Evolutionary conservation across 2,329 filamentous ascomycete genomes (phyloP).

Genomic region (Cladosporium cucumerinum): DNA sequence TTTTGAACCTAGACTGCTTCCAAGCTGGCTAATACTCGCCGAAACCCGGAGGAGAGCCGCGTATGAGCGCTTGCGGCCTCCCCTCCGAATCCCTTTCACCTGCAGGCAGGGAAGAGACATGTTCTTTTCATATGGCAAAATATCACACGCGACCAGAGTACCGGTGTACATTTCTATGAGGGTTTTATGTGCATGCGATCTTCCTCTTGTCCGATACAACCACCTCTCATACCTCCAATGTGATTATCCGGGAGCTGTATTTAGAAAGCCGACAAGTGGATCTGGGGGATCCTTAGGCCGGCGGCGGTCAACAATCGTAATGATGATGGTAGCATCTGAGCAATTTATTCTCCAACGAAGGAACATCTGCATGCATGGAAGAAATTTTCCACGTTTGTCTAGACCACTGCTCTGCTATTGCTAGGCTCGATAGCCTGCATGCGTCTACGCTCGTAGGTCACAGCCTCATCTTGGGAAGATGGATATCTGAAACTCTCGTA

Average conservation of each 20-base stretch:
- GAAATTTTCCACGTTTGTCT: background rate
- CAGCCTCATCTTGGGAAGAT: background rate
- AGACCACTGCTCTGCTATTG: background rate
- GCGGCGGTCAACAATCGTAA: background rate
- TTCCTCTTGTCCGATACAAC: background rate
- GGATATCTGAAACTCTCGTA: background rate
- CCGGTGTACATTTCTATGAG: background rate
- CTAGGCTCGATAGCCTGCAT: background rate
- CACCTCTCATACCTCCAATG: background rate
- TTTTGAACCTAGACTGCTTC: background rate
- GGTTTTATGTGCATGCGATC: background rate
- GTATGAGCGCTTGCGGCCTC: background rate
- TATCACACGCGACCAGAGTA: background rate
- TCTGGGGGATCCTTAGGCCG: constrained; percentile 3
- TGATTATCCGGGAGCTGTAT: background rate
- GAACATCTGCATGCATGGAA: background rate
- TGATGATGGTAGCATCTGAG: constrained; percentile 5
- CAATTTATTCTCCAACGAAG: background rate
- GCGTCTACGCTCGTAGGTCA: background rate
- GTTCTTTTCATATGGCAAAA: background rate
- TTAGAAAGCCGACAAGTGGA: constrained; percentile 3
- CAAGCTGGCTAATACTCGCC: background rate
- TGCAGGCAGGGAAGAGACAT: background rate
- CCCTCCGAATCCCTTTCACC: background rate
- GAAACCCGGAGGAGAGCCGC: background rate